Evolutionary conservation across 495 filamentous ascomycete genomes (phyloP).

Genomic region (Poronia punctata): DNA sequence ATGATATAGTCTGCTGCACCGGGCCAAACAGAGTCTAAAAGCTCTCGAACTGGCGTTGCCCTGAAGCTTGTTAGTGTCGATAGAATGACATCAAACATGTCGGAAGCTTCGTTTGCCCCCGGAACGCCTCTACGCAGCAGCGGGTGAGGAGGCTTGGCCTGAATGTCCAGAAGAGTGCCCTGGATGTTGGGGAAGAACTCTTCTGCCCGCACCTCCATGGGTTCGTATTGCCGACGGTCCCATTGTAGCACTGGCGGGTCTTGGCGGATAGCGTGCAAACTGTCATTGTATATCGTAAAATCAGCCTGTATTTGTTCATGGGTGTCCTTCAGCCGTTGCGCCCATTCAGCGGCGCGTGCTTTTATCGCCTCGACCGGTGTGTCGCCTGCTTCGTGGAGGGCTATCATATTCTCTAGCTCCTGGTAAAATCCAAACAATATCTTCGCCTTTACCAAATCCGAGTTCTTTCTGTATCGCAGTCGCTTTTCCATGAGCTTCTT

Average conservation of each 20-base stretch:
- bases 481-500: too few relatives aligned
- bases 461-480: conserved; percentile 21
- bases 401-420: conserved; percentile 13
- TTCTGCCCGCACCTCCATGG: conserved; percentile 38
- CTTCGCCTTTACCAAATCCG: conserved; percentile 11
- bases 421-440: conserved; percentile 20
- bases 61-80: conserved; percentile 13
- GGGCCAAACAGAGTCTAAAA: conserved; percentile 24
- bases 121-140: conserved; percentile 32
- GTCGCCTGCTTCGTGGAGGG: conserved; percentile 12
- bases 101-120: conserved; percentile 22
- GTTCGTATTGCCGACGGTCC: conserved; percentile 58
- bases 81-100: conserved; percentile 34
- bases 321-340: conserved; percentile 3
- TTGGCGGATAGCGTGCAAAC: conserved; percentile 34
- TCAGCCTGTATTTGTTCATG: conserved; percentile 13
- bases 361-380: conserved; percentile 4
- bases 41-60: too few relatives aligned
- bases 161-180: conserved; percentile 38
- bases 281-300: conserved; percentile 36
- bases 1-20: conserved; percentile 39
- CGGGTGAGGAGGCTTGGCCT: conserved; percentile 31
- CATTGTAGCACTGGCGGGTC: conserved; percentile 47
- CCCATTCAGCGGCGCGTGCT: conserved; percentile 15
- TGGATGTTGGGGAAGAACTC: conserved; percentile 52